Conservation (phyloP, 345 rosid genomes). For the Gossypioides kirkii region DNA sequence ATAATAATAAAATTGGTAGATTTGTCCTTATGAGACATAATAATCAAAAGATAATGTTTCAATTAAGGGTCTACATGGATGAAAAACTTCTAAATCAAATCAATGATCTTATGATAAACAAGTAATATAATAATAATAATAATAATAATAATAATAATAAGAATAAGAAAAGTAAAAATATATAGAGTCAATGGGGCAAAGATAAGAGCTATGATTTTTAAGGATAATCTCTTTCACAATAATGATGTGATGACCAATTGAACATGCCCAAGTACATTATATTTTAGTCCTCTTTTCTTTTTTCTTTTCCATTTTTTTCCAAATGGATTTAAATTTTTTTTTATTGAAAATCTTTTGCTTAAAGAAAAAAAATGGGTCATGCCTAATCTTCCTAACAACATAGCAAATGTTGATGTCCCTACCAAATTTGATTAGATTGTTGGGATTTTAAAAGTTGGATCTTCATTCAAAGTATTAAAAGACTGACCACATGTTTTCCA, state of each 20-base stretch:
- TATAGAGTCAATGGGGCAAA: not conserved
- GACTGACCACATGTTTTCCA: not conserved
- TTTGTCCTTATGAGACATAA: not conserved
- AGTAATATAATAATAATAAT: too few relatives aligned
- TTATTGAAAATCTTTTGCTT: slow-evolving; percentile 4
- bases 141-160: too few relatives aligned
- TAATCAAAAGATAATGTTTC: slow-evolving; percentile 1
- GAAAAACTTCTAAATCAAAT: not conserved
- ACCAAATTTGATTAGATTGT: not conserved
- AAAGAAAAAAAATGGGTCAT: not conserved
- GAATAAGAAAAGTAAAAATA: not conserved
- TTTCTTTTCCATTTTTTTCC: not conserved
- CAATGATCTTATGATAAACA: not conserved
- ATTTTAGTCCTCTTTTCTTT: too few relatives aligned
- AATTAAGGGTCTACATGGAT: slow-evolving; percentile 8
- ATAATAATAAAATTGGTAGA: too few relatives aligned
- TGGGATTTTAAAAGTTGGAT: slow-evolving; percentile 1
- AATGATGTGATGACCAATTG: not conserved
- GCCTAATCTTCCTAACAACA: not conserved
- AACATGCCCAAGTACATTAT: not conserved
- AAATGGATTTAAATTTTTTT: not conserved
- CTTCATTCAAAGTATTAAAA: slow-evolving; percentile 4
- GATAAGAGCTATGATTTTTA: not conserved
- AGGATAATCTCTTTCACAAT: slow-evolving; percentile 5
- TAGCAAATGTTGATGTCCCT: not conserved